Percentiles rank a stretch among this genome's conserved stretches.
Conservation (phyloP, 306 rosid species). For the Alnus rubra region DNA sequence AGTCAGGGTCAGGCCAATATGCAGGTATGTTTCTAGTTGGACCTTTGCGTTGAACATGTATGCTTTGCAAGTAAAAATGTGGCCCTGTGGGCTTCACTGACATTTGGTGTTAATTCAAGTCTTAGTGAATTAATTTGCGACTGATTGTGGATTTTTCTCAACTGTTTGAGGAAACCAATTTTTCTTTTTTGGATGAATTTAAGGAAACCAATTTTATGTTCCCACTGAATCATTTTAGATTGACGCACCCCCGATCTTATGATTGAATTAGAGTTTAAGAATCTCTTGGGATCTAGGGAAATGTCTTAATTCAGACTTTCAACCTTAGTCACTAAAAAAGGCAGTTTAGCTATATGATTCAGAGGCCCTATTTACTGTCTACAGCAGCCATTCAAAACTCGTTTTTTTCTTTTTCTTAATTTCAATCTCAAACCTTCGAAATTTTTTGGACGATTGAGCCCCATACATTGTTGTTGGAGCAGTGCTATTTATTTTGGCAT, state of each 20-base stretch:
- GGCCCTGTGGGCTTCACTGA: background rate
- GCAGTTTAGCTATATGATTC: background rate
- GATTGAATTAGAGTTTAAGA: background rate
- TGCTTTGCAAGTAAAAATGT: background rate
- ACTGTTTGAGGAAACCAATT: background rate
- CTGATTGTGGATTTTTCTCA: background rate
- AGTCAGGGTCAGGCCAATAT: conserved; percentile 27
- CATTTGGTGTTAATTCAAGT: background rate
- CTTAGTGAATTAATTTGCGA: background rate
- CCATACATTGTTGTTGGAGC: background rate
- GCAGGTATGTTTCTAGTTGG: conserved; percentile 39
- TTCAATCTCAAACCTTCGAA: background rate
- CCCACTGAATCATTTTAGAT: background rate
- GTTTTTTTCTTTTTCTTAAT: background rate
- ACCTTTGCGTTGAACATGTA: background rate
- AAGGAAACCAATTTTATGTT: background rate
- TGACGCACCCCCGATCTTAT: background rate
- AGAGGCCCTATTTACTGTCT: background rate
- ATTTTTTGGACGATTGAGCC: background rate
- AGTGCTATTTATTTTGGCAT: background rate
- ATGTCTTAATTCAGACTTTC: background rate
- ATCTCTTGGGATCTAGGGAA: background rate
- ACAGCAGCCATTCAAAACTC: background rate
- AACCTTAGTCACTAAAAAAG: background rate
- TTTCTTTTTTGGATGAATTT: no score